Conservation (phyloP, 305 asterid genomes). For the Plantago coronopus region DNA sequence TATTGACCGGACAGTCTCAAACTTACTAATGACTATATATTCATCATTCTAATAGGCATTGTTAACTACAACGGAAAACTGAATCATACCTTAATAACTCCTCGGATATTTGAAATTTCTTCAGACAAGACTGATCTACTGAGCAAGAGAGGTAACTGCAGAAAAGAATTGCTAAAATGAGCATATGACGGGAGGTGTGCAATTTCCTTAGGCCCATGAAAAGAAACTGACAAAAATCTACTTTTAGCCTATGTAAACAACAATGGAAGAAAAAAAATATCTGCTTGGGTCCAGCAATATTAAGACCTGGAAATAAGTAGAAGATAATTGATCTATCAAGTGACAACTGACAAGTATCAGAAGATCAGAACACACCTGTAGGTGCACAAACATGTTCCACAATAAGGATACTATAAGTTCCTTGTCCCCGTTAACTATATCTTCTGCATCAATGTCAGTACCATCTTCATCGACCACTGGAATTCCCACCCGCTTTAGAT, state of each 20-base stretch:
- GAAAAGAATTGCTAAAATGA: conserved; percentile 18
- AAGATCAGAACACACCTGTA: conserved; percentile 54
- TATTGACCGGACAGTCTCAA: conserved; percentile 5
- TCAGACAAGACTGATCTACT: conserved; percentile 48
- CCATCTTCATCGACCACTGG: conserved; percentile 78
- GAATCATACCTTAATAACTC: conserved; percentile 59
- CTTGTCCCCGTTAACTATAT: conserved; percentile 71
- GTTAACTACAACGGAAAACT: conserved; percentile 18
- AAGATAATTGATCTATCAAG: neutral
- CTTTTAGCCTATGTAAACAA: conserved; percentile 5
- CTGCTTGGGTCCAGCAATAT: neutral
- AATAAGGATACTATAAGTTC: conserved; percentile 79
- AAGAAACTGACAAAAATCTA: conserved; percentile 10
- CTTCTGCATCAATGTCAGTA: conserved; percentile 60
- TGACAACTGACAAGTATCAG: conserved; percentile 5
- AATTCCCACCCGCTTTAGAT: conserved; percentile 63
- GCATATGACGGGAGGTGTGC: neutral
- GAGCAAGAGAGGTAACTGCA: conserved; percentile 90
- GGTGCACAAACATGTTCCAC: conserved; percentile 90
- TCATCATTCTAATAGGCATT: conserved; percentile 18
- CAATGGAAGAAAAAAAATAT: neutral
- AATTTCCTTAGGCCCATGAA: conserved; percentile 9
- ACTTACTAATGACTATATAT: conserved; percentile 10
- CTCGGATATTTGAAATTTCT: conserved; percentile 71
- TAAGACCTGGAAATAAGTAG: conserved; percentile 3